Conservation (phyloP, 352 stramenopile genomes). For the Peronospora destructor region DNA sequence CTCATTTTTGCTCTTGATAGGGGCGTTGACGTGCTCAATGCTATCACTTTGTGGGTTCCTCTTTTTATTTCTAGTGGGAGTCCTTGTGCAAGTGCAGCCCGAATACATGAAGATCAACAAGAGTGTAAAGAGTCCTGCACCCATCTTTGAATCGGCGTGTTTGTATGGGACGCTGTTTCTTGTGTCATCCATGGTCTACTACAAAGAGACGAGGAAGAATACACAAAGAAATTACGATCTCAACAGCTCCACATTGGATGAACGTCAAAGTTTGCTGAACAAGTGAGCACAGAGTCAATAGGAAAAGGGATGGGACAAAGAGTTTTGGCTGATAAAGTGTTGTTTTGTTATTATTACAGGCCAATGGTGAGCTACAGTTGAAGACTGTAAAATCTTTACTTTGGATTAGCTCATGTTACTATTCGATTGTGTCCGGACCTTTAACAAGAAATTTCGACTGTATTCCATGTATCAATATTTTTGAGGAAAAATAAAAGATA, state of each 20-base stretch:
- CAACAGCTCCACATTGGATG: constrained; percentile 36
- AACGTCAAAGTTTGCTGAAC: constrained; percentile 55
- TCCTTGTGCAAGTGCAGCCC: constrained; percentile 69
- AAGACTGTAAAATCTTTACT: background rate
- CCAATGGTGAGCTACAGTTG: constrained; percentile 32
- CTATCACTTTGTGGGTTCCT: constrained; percentile 68
- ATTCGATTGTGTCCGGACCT: background rate
- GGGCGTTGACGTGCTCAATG: constrained; percentile 67
- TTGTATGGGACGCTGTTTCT: constrained; percentile 70
- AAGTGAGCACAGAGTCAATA: constrained; percentile 24
- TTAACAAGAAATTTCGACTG: too few relatives aligned
- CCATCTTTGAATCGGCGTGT: constrained; percentile 63
- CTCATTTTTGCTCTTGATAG: constrained; percentile 19
- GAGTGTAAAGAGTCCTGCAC: constrained; percentile 47
- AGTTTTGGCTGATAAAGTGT: background rate
- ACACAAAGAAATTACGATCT: constrained; percentile 34
- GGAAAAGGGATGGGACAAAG: too few relatives aligned
- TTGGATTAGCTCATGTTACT: background rate
- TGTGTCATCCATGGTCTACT: constrained; percentile 59
- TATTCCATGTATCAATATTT: too few relatives aligned
- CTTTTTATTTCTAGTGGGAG: constrained; percentile 58
- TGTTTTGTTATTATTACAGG: constrained; percentile 10
- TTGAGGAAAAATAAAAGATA: too few relatives aligned
- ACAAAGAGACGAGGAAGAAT: constrained; percentile 61
- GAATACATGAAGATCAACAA: constrained; percentile 83